Evolutionary conservation across 768 basidiomycete species (phyloP).

Genomic region (Mycena galopus): DNA sequence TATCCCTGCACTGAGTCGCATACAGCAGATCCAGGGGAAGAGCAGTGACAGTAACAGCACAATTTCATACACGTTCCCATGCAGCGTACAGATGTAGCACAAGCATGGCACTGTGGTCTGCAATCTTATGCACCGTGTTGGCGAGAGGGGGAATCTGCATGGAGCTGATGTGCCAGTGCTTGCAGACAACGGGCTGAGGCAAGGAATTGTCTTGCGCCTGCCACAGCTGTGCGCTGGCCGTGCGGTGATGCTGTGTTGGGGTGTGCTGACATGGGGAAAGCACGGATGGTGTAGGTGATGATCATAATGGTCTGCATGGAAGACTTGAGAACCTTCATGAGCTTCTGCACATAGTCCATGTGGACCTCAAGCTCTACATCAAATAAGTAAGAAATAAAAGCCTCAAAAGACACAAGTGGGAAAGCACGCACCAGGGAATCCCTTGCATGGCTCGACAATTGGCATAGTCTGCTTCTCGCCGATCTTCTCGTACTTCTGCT

Average conservation of each 20-base stretch:
- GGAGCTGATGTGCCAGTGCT: no score
- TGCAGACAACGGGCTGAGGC: no score
- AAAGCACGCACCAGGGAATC: conserved; percentile 85
- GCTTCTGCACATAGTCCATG: conserved; percentile 99
- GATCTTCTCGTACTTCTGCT: conserved; percentile 99
- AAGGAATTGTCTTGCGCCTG: no score
- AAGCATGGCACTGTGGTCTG: no score
- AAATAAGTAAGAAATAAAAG: conserved; percentile 13
- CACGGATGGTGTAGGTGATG: conserved; percentile 55
- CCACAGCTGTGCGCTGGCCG: conserved; percentile 56
- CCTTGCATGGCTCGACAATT: conserved; percentile 94
- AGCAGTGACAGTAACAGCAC: no score
- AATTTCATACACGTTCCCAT: no score
- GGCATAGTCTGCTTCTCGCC: conserved; percentile 96
- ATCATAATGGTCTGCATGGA: conserved; percentile 39
- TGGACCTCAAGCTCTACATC: conserved; percentile 90
- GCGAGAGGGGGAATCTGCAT: no score
- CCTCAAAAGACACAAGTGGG: conserved; percentile 9
- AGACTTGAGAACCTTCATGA: conserved; percentile 91
- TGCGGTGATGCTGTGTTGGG: conserved; percentile 69
- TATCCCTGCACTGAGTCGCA: no score
- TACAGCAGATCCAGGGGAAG: no score
- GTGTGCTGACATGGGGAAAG: conserved; percentile 63
- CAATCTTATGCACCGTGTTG: no score
- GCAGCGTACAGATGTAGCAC: no score